phyloP scores from a whole-genome alignment of 140 eudicot genomes.

The Oenanthe javanica region DNA sequence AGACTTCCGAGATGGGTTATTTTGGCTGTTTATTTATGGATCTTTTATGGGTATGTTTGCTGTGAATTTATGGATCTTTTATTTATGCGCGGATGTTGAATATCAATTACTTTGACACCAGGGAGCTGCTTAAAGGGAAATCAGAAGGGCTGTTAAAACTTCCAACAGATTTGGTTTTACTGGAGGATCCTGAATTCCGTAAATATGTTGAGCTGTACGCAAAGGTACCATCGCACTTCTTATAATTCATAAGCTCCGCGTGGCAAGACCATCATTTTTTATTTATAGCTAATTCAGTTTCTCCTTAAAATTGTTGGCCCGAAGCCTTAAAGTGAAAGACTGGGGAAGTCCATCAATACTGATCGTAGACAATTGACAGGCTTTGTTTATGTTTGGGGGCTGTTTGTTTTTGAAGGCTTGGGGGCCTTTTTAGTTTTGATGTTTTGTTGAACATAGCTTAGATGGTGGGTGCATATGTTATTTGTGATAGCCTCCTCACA shows the following conservation, averaged over 20 bases:
- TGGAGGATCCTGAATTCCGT: conserved; percentile 70
- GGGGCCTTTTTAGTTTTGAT: not conserved
- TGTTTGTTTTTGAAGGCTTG: not conserved
- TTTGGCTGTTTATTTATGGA: not conserved
- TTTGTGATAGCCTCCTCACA: not conserved
- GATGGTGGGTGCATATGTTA: not conserved
- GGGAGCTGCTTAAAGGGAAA: conserved; percentile 92
- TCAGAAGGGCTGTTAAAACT: conserved; percentile 82
- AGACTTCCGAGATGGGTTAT: conserved; percentile 10
- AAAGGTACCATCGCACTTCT: conserved; percentile 38
- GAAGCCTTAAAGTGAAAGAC: no score
- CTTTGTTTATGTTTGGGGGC: not conserved
- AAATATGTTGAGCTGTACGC: conserved; percentile 68
- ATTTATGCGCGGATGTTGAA: not conserved
- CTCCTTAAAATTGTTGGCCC: not conserved
- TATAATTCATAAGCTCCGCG: not conserved
- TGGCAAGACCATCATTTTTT: not conserved
- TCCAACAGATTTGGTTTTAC: conserved; percentile 71
- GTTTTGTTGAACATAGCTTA: not conserved
- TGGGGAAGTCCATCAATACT: no score
- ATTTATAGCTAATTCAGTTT: not conserved
- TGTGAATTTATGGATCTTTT: conserved; percentile 4
- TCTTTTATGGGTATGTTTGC: not conserved
- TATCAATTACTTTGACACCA: conserved; percentile 22
- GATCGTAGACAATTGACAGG: no score